Base-by-base conservation (phyloP, 148 eudicot genomes). In the Amaranthus palmeri region DNA sequence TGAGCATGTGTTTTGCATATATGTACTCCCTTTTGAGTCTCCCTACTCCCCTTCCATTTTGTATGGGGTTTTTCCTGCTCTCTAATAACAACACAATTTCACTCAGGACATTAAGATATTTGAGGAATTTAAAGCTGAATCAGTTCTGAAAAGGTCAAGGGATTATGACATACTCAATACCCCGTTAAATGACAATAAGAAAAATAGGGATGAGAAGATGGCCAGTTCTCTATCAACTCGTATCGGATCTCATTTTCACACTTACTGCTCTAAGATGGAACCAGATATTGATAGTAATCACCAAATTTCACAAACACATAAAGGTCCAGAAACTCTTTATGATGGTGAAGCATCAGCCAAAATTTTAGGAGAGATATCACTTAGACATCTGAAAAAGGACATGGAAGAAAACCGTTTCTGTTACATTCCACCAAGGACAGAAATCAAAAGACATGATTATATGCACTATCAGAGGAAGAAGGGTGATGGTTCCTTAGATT, bases 341-440 rank as follows among this genome's bases (percentile, higher is more conserved):
- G 65, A 59, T 57, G 64, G 17, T 72, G 70, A 67, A 17, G 76
- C 57, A 49, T 56, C 67, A 70, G 65, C 73, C 25, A 50, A 55
- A 36, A 25, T 57, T 76, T 18, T 58, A 5, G 76, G 68, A 79
- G 87, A 83, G 41, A 48, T 41, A 55, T 84, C 88, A 45, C 71
- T 86, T 46, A 85, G 80, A 75, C 71, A 56, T 44, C 15, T 95
- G 82, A 86, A 25, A 78, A 60, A 61, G 40, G 84, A 90, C 75
- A 95, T 92, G 97, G 93, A 95, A 76, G 96, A 88, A 63, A 84
- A 85, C 36, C 72, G 81, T 45, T 95, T 91, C 78, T 78, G 68
- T 65, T 91, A 91, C 69, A 86, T 88, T 66, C 96, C 99, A 14
- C 96, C 97, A 5, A 88, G 97, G 81, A 78, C 48, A 55, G 82